Base-by-base conservation (phyloP, 164 flowering plant genomes). In the Tetrastigma voinierianum region DNA sequence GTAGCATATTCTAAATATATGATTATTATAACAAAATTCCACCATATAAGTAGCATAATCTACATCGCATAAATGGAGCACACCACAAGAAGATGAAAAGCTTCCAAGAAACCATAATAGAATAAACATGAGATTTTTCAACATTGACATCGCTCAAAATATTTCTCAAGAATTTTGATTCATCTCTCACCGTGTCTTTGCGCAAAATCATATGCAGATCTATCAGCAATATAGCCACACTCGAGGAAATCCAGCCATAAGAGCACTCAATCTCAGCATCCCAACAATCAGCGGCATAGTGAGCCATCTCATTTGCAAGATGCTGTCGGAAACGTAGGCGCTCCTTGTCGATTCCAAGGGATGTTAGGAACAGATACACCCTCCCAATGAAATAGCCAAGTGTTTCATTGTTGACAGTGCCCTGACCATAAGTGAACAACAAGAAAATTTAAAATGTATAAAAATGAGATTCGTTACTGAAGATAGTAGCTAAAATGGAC, bases 261-360 rank as follows among this genome's bases (percentile, higher is more conserved):
- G 99, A 96, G 65, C 91, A 82, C 72, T 93, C 97, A 59, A 96
- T 93, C 79, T 96, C 99, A 67, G 99, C 99, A 84, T 93, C 99
- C 99, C 99, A 95, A 73, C 99, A 95, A 70, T 95, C 98, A 19
- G 94, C 94, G 59, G 98, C 98, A 88, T 96, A 96, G 67, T 96
- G 98, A 45, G 99, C 97, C 99, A 95, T 95, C 80, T 95, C 99
- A 72, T 95, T 92, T 40, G 96, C 89, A 58, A 95, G 90, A 74
- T 92, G 99, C 77, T 95, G 99, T 40, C 98, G 81, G 72, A 95
- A 95, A 18, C 98, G 82, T 62, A 95, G 76, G 0, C 99, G 84
- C 21, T 89, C 87, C 67, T 88, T 83, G 72, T 89, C 91, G 57
- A 96, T 90, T 16, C 98, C 99, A 60, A 96, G 91, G 32, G 61